Conservation (phyloP, 1,284 basidiomycete species). For the Malassezia nana region DNA sequence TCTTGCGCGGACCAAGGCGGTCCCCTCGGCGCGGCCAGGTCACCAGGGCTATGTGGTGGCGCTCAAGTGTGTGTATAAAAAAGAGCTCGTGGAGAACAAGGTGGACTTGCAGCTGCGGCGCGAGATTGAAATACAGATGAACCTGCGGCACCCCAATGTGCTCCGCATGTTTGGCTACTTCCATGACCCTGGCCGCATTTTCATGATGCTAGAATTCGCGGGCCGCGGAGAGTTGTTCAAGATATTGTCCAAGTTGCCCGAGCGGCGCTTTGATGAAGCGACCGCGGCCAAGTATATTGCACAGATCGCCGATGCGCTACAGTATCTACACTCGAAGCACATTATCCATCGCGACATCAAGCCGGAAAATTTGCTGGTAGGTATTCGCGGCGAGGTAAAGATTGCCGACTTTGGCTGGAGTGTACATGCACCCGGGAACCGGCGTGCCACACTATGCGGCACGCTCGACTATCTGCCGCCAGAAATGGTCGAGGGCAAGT, state of each 20-base stretch:
- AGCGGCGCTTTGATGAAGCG: constrained; percentile 73
- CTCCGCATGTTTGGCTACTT: constrained; percentile 91
- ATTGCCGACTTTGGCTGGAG: constrained; percentile 99
- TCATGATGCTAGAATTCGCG: constrained; percentile 92
- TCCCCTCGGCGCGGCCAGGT: neutral
- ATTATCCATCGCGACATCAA: constrained; percentile 99
- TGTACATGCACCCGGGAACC: constrained; percentile 86
- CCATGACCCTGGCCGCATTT: constrained; percentile 94
- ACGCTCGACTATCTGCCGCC: constrained; percentile 95
- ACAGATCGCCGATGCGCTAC: constrained; percentile 94
- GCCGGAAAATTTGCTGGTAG: constrained; percentile 89
- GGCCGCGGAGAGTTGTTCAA: constrained; percentile 93
- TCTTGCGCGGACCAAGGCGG: constrained; percentile 70
- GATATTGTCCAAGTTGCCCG: constrained; percentile 64
- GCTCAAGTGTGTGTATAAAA: constrained; percentile 93
- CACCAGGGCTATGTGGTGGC: constrained; percentile 69
- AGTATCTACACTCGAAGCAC: constrained; percentile 87
- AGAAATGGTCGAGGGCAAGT: constrained; percentile 89
- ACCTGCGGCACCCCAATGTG: constrained; percentile 87
- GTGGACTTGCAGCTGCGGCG: constrained; percentile 71
- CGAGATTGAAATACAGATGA: constrained; percentile 98
- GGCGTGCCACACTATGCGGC: constrained; percentile 80
- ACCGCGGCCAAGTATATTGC: constrained; percentile 79
- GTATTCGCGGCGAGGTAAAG: constrained; percentile 92
- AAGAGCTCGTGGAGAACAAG: constrained; percentile 75